Base-by-base conservation (phyloP, 768 basidiomycete species). In the Boletus pseudopeckii region DNA sequence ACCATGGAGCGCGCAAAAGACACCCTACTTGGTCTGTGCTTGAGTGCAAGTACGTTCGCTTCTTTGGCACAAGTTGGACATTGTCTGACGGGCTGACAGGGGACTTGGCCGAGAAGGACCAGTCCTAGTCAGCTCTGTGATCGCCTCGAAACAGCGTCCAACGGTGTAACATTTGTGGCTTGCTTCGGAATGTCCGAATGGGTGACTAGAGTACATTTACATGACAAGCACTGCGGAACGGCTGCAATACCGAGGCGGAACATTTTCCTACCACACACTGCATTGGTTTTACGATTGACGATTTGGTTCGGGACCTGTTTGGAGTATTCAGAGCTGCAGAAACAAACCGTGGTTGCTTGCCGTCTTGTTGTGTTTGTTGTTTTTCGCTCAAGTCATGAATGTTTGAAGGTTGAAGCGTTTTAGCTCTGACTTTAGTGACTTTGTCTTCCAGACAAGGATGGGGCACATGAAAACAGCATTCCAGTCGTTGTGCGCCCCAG, bases 21-120 rank as follows among this genome's bases (percentile, higher is more conserved):
- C 56, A n/a, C 48, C 58, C 1, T 60, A 60, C 39, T 43, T 22
- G 26, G 51, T 57, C 1, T 63, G 61, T 50, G 54, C 53, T 5
- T 55, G 26, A 54, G 2, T 4, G 38, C 2, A 20, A 0, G 48
- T 37, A 20, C 5, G 37, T 44, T 14, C 17, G 1, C 5, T 15
- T 2, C 20, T 28, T 18, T 38, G 34, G 22, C 17, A 7, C 24
- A 11, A 26, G 20, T 22, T 37, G 28, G 22, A 26, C 10, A 4
- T 17, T 9, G 10, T 30, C 13, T 28, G n/a, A 22, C 5, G 7
- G 26, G 20, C 17, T 41, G 39, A 22, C 39, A 9, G 15, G 22
- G 22, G 14, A 42, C 15, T 42, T 17, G 20, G 8, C 15, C 18
- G 38, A 39, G 40, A 22, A 39, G 39, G 39, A 14, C 7, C 20